These are phyloP conservation scores for Mycena rosella DNA, from an alignment of 768 basidiomycete genomes.

Conservation along the genomic window DNA sequence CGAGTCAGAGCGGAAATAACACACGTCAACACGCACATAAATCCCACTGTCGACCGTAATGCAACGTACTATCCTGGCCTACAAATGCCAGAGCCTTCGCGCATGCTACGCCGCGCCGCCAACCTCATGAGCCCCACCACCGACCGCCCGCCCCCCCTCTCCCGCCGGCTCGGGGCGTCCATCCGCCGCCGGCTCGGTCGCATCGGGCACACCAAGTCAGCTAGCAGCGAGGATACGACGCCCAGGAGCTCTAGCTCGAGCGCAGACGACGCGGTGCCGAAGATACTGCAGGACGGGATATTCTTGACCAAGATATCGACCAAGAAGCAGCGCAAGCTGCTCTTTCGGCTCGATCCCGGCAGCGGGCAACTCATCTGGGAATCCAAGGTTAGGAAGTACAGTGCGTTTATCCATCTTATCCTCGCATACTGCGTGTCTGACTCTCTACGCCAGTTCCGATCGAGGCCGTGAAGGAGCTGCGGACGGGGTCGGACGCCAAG, in stretches of 20 bases:
- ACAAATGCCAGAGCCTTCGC: slow-evolving; percentile 25
- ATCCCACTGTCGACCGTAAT: slow-evolving; percentile 29
- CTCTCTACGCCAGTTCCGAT: slow-evolving; percentile 72
- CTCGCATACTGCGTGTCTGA: slow-evolving; percentile 22
- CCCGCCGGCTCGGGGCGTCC: slow-evolving; percentile 25
- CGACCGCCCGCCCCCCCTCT: slow-evolving; percentile 19
- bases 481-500: slow-evolving; percentile 76
- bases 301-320: slow-evolving; percentile 86
- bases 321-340: slow-evolving; percentile 74
- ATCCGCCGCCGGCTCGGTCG: slow-evolving; percentile 33
- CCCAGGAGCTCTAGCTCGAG: slow-evolving; percentile 27
- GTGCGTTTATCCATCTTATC: slow-evolving; percentile 8
- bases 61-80: slow-evolving; percentile 18
- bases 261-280: slow-evolving; percentile 63
- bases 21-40: slow-evolving; percentile 7
- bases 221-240: slow-evolving; percentile 16
- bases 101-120: slow-evolving; percentile 31
- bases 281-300: slow-evolving; percentile 66
- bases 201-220: slow-evolving; percentile 23
- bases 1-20: slow-evolving; percentile 26
- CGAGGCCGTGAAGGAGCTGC: slow-evolving; percentile 89
- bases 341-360: slow-evolving; percentile 81
- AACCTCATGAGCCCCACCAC: slow-evolving; percentile 26
- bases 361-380: slow-evolving; percentile 82
- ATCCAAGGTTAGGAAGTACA: slow-evolving; percentile 71